Evolutionary conservation across 192 early-diverging fungal species (phyloP).

Genomic region (Piromyces finnis): DNA sequence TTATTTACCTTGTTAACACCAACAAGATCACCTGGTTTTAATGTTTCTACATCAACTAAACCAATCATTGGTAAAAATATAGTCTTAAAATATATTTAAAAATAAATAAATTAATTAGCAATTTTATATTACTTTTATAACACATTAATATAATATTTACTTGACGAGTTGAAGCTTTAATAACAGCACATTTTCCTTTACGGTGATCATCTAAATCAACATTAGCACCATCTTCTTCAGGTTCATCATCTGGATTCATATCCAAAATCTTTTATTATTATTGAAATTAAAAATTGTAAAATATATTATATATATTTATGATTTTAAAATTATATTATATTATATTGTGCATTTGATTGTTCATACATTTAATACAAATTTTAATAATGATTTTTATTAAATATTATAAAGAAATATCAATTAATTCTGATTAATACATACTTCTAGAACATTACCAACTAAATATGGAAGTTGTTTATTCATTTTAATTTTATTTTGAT

Average conservation of each 20-base stretch:
- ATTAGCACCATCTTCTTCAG: conserved; percentile 88
- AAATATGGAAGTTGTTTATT: conserved; percentile 95
- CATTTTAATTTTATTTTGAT: conserved; percentile 94
- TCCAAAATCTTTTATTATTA: conserved; percentile 43
- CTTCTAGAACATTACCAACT: conserved; percentile 91
- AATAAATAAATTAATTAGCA: no score
- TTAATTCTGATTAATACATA: conserved; percentile 6
- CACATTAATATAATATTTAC: conserved; percentile 20
- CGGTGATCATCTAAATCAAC: conserved; percentile 81
- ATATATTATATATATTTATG: neutral
- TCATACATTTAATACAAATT: neutral
- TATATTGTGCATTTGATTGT: no score
- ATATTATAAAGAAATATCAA: no score
- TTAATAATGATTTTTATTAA: no score
- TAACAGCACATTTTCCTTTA: conserved; percentile 92
- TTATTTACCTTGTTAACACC: conserved; percentile 82
- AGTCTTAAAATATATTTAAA: no score
- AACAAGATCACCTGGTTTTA: conserved; percentile 92
- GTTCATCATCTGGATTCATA: conserved; percentile 71
- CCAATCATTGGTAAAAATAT: conserved; percentile 96
- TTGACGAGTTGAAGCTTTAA: conserved; percentile 88
- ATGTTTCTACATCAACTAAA: conserved; percentile 67
- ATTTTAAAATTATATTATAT: no score
- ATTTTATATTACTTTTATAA: no score
- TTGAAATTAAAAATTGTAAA: neutral